Evolutionary conservation across 768 basidiomycete genomes (phyloP), one percentile per base, ranked within the genome.

Genomic region (Sarcomyxa edulis): DNA sequence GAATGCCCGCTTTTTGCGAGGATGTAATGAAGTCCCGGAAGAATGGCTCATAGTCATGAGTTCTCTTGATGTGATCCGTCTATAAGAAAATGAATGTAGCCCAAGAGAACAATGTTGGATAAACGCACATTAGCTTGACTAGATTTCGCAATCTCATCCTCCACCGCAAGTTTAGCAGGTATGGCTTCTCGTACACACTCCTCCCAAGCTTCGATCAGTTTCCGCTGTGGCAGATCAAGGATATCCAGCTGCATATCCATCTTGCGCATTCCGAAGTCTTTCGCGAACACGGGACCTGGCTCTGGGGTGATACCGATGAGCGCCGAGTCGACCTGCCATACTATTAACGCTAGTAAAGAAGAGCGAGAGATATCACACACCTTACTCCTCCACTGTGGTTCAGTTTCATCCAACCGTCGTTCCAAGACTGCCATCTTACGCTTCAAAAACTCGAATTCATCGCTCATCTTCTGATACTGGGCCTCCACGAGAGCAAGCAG

Each of bases 21-120:
- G 54, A 50, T 10, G 47, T 55, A 6, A 75, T 45, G 43, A 72
- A 78, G 24, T 59, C 63, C n/a, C 54, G 56, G 21, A 79, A 56
- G 54, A 82, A 80, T 0, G 76, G 76, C 48, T 78, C 76, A 45
- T 80, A 82, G 54, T 82, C 77, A 46, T 71, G 74, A 7, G 77
- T 79, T 10, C 80, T 59, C 36, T 73, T 76, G 30, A 74, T 49
- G 44, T 78, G 67, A 16, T 82, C 78, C 7, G 66, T 68, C 78
- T 79, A 48, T 32, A 39, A 27, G 20, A 6, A 16, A 16, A 19
- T 14, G 20, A 20, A 42, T 23, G 12, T 23, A 38, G 23, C 6
- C 30, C 21, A 43, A 34, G 28, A 3, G 16, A 37, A 24, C 9
- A 4, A 8, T 34, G 18, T 23, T 25, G 35, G 28, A 41, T 27